Base-by-base conservation (phyloP, 306 rosid genomes). In the Fagus crenata region DNA sequence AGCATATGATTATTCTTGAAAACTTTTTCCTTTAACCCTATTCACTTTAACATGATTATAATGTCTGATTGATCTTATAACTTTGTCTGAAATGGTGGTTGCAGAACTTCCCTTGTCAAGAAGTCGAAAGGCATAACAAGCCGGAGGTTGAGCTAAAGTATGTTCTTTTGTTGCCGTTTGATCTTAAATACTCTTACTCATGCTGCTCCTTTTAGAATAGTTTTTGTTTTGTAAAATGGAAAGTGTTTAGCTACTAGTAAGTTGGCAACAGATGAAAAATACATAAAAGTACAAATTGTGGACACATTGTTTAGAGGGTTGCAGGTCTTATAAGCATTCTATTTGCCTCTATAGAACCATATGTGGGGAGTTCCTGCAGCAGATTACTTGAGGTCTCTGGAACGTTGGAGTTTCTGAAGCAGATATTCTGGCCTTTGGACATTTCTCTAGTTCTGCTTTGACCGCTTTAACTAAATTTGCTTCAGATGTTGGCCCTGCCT, bases 111-210 rank as follows among this genome's bases (percentile, higher is more conserved):
- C 99, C 97, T 69, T 95, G 99, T 71, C 99, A 95, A 88, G 99
- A 95, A 87, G 99, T 95, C 53, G 99, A 95, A 79, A 86, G 99
- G 86, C 99, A 95, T 82, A 95, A 95, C 97, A 95, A 95, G 82
- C 99, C 97, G 0, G 97, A 92, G 81, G 96, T 95, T 70, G 99
- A 95, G 81, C 91, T 95, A 67, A 90, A 95, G 98, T 95, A 89
- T 65, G 88, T 76, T 56, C 17, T 9, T 17, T 4, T n/a, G 15
- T 56, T 75, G 61, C 76, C 7, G 13, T 70, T 67, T 53, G 43
- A 69, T 80, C 75, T 69, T 70, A 18, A 36, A 55, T 37, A 60
- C 36, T 60, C 41, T 72, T 39, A 7, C 67, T 71, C 41, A 49
- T 58, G 49, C 55, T 42, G 6, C 58, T 18, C 11, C 41, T 41